Evolutionary conservation across 192 early-diverging fungal genomes (phyloP).

Genomic region (Rhizophlyctis rosea): DNA sequence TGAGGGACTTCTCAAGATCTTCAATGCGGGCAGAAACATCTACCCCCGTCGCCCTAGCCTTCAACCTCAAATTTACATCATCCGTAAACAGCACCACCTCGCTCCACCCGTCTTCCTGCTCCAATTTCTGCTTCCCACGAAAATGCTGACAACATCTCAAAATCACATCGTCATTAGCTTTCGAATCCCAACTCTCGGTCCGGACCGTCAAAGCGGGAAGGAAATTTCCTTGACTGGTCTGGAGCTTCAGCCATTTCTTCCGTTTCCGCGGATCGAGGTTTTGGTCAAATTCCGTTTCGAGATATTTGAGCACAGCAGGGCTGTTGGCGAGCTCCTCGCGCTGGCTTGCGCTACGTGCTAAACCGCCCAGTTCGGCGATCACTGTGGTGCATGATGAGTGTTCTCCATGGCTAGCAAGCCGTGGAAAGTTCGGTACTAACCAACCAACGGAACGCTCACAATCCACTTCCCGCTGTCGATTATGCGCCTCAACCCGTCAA

Average conservation of each 20-base stretch:
- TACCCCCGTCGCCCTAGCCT: conserved; percentile 36
- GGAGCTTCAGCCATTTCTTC: conserved; percentile 22
- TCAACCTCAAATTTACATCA: conserved; percentile 45
- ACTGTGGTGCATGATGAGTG: conserved; percentile 23
- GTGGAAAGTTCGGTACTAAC: conserved; percentile 9
- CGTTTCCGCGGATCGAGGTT: conserved; percentile 19
- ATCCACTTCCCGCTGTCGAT: conserved; percentile 13
- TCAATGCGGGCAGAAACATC: conserved; percentile 3
- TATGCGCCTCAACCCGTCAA: conserved; percentile 1
- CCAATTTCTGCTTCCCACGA: background rate
- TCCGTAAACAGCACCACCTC: conserved; percentile 37
- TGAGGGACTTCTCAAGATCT: too few species aligned
- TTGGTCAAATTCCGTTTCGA: conserved; percentile 20
- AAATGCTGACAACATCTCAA: conserved; percentile 27
- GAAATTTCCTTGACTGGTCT: conserved; percentile 36
- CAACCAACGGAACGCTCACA: conserved; percentile 25
- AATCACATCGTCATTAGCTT: conserved; percentile 39
- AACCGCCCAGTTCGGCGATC: conserved; percentile 41
- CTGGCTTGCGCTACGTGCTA: conserved; percentile 25
- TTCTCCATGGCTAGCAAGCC: background rate
- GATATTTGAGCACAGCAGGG: conserved; percentile 25
- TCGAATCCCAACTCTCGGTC: conserved; percentile 36
- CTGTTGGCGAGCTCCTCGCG: too few species aligned
- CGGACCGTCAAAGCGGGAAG: conserved; percentile 31
- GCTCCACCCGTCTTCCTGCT: background rate